Conservation (phyloP, 2,329 filamentous ascomycete species). For the Colletotrichum tanaceti region DNA sequence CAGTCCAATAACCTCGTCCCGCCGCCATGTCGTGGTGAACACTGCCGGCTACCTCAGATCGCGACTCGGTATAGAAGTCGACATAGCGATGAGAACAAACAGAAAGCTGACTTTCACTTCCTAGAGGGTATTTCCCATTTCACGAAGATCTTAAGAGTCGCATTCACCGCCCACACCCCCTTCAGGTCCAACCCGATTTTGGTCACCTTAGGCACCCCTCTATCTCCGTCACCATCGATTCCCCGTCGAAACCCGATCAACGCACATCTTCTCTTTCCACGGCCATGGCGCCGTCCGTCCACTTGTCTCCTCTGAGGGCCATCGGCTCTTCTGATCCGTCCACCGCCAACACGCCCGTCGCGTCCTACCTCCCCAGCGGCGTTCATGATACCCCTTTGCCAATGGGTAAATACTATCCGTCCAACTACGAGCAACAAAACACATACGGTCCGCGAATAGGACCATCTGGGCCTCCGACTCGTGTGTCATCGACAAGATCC, state of each 20-base stretch:
- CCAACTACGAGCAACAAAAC: slow-evolving; percentile 65
- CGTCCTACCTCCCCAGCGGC: slow-evolving; percentile 64
- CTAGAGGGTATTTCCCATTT: slow-evolving; percentile 70
- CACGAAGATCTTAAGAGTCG: slow-evolving; percentile 65
- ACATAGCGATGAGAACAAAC: neutral
- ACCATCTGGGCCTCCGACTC: slow-evolving; percentile 17
- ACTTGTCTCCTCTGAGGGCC: slow-evolving; percentile 26
- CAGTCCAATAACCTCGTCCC: neutral
- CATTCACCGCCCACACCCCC: slow-evolving; percentile 64
- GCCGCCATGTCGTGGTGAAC: neutral
- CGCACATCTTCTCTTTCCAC: slow-evolving; percentile 7
- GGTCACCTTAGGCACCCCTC: slow-evolving; percentile 54
- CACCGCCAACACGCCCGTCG: slow-evolving; percentile 57
- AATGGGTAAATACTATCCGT: slow-evolving; percentile 72
- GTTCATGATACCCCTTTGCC: slow-evolving; percentile 61
- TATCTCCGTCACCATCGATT: slow-evolving; percentile 49
- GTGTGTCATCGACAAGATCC: slow-evolving; percentile 32
- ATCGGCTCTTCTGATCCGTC: slow-evolving; percentile 42
- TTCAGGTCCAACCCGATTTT: slow-evolving; percentile 57
- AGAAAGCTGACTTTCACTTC: neutral
- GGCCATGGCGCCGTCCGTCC: slow-evolving; percentile 41
- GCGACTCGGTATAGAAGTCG: neutral
- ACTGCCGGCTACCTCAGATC: neutral
- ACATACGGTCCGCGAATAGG: slow-evolving; percentile 40
- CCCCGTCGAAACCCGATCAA: slow-evolving; percentile 25